phyloP scores from a whole-genome alignment of 2,329 filamentous ascomycete species.

The Rachicladosporium sp. region DNA sequence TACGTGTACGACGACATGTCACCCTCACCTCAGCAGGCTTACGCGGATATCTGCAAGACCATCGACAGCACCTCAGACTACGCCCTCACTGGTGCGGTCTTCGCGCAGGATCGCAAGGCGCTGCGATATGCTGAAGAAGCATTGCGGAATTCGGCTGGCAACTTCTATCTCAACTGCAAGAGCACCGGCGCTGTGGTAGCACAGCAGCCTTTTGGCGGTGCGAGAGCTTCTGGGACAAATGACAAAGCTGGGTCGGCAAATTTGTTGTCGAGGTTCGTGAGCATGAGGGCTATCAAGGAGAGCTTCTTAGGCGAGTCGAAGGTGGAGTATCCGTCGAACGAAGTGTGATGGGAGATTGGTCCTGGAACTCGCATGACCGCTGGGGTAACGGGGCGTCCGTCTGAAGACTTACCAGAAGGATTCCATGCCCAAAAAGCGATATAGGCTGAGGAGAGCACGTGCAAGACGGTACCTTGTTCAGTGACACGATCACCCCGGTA shows the following conservation, averaged over 20 bases:
- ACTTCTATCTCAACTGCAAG: constrained; percentile 80
- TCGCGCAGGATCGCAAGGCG: constrained; percentile 54
- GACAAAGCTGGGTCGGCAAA: constrained; percentile 44
- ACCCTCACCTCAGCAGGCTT: constrained; percentile 35
- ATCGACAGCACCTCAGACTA: constrained; percentile 59
- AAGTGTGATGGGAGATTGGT: constrained; percentile 24
- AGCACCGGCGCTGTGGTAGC: constrained; percentile 37
- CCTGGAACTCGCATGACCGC: neutral
- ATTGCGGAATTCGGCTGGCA: constrained; percentile 59
- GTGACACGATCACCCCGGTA: too few species aligned
- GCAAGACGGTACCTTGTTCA: too few species aligned
- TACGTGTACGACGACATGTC: constrained; percentile 61
- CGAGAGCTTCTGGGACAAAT: constrained; percentile 42
- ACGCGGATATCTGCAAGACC: constrained; percentile 34
- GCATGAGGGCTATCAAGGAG: constrained; percentile 43
- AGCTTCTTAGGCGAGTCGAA: constrained; percentile 37
- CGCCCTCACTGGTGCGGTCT: constrained; percentile 62
- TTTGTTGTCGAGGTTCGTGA: constrained; percentile 40
- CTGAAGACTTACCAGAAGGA: too few species aligned
- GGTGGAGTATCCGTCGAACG: constrained; percentile 43
- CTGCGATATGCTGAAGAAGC: constrained; percentile 56
- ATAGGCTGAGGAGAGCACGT: too few species aligned
- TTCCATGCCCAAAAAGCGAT: too few species aligned
- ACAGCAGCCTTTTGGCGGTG: constrained; percentile 32
- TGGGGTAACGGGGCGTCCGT: too few species aligned